Evolutionary conservation across 352 stramenopile species (phyloP).

Genomic region (Hyaloperonospora brassicae): DNA sequence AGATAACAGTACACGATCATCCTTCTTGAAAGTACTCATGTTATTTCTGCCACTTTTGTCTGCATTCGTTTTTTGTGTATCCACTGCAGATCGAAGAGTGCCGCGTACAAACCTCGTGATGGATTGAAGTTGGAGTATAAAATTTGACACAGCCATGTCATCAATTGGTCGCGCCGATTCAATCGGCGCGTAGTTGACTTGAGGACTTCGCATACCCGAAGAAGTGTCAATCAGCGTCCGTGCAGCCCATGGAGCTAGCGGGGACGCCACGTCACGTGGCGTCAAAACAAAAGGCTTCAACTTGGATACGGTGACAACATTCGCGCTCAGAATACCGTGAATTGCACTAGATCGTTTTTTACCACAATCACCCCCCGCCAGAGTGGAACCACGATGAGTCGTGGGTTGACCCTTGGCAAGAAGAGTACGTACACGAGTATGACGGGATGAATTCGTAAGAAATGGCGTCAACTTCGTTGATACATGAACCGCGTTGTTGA

Average conservation of each 20-base stretch:
- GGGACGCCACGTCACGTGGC: not conserved
- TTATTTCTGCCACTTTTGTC: conserved; percentile 4
- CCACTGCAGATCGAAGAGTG: not conserved
- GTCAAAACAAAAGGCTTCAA: not conserved
- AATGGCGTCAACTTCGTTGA: conserved; percentile 5
- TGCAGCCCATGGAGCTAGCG: not conserved
- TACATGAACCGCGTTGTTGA: not conserved
- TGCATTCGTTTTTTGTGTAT: not conserved
- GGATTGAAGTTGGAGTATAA: not conserved
- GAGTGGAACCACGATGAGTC: not conserved
- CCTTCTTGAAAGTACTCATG: not conserved
- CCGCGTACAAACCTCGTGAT: not conserved
- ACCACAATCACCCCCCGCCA: not conserved
- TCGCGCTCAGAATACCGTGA: not conserved
- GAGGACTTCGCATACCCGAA: not conserved
- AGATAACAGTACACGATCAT: not conserved
- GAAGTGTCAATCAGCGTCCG: not conserved
- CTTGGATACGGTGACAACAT: not conserved
- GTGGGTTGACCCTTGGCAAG: not conserved
- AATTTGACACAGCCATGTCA: not conserved
- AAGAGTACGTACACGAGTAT: not conserved
- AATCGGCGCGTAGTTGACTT: not conserved
- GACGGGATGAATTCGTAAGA: not conserved
- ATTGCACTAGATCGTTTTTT: not conserved
- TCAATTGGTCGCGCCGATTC: not conserved